A percentile compares a stretch with the other conserved stretches of the same genome.
Conservation (phyloP, 352 stramenopile genomes). For the Phytophthora lateralis region DNA sequence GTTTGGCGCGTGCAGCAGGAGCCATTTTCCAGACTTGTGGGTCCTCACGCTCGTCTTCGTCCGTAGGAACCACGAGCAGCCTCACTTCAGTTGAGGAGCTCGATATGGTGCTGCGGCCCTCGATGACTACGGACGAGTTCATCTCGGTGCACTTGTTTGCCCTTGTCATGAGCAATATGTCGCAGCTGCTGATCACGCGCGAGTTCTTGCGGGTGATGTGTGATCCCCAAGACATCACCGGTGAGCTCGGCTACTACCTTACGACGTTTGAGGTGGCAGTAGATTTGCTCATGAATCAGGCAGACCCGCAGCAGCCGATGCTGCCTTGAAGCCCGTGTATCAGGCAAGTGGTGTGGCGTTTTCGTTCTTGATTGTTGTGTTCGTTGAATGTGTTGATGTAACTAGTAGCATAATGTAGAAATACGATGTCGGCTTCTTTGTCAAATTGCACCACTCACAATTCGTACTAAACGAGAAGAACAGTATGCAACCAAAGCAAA, state of each 20-base stretch:
- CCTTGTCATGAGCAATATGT: conserved; percentile 56
- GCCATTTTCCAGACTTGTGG: conserved; percentile 59
- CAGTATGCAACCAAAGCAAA: too few species aligned
- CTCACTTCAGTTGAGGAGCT: conserved; percentile 45
- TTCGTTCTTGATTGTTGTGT: background rate
- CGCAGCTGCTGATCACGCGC: conserved; percentile 52
- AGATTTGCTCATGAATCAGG: conserved; percentile 55
- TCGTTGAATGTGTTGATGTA: conserved; percentile 2
- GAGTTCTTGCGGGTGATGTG: conserved; percentile 62
- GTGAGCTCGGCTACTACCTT: conserved; percentile 77
- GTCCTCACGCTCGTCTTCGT: conserved; percentile 29
- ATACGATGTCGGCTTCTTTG: background rate
- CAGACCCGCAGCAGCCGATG: conserved; percentile 47
- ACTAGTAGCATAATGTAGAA: conserved; percentile 8
- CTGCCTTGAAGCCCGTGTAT: conserved; percentile 19
- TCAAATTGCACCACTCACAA: too few species aligned
- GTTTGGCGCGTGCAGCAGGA: conserved; percentile 59
- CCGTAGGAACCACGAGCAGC: conserved; percentile 28
- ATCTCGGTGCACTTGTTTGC: conserved; percentile 68
- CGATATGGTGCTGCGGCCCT: conserved; percentile 39
- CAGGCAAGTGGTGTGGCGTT: conserved; percentile 6
- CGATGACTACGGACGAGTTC: conserved; percentile 71
- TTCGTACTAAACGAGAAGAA: too few species aligned
- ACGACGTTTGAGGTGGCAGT: conserved; percentile 75
- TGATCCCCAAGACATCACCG: conserved; percentile 60